Evolutionary conservation across 2,329 filamentous ascomycete genomes (phyloP).

Genomic region (Colletotrichum cereale): DNA sequence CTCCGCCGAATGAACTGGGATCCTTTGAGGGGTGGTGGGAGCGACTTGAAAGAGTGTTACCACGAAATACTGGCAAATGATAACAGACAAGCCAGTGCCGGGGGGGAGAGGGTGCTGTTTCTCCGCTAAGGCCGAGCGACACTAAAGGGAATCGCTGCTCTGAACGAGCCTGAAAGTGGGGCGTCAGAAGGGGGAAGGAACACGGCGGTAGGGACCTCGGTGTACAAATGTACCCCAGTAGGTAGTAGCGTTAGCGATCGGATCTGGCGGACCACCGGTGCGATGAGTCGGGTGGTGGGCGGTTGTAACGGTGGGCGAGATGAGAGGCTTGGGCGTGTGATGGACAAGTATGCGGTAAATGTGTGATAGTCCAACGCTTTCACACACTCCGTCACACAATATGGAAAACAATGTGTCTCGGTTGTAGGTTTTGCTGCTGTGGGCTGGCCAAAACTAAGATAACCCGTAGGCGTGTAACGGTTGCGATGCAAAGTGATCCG

Average conservation of each 20-base stretch:
- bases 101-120: not conserved
- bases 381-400: not conserved
- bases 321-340: not conserved
- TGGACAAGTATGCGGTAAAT: constrained; percentile 1
- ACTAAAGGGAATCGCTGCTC: not conserved
- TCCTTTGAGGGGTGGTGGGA: not conserved
- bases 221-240: not conserved
- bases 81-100: not conserved
- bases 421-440: not conserved
- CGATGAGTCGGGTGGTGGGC: not conserved
- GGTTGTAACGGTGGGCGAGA: not conserved
- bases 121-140: constrained; percentile 25
- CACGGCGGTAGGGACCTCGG: not conserved
- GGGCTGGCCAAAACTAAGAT: not conserved
- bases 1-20: constrained; percentile 23
- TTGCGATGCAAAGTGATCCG: not conserved
- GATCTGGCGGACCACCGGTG: constrained; percentile 21
- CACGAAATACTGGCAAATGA: constrained; percentile 9
- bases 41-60: not conserved
- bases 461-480: not conserved
- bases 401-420: not conserved
- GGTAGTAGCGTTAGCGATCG: not conserved
- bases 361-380: not conserved
- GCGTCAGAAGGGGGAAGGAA: not conserved
- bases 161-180: not conserved